Evolutionary conservation across 805 yeast genomes (phyloP), one percentile per base, ranked within the genome.

Genomic region (Metschnikowia cerradonensis): DNA sequence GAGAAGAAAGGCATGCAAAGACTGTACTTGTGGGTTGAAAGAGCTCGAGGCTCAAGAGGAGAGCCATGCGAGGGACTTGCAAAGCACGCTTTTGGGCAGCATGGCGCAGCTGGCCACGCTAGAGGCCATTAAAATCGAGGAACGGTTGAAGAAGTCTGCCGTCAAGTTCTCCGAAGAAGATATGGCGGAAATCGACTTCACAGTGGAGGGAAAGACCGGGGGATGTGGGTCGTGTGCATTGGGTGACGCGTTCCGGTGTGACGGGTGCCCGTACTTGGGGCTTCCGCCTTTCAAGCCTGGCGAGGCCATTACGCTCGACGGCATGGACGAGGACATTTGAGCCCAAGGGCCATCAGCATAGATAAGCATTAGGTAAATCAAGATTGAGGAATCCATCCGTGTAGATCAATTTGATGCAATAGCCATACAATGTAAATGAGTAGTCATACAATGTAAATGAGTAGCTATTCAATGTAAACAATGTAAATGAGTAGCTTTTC

Each of bases 211-310:
- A 38, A 92, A 92, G 64, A 86, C 96, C 11, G 97, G 97, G 33
- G 97, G 97, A 3, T 94, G 99, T 73, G 96, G 96, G 23, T 88
- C 96, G 10, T 94, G 99, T 72, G 84, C 98, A 0, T 77, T 94
- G 45, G 99, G 99, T 41, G 99, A 94, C 68, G 99, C 99, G 0
- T 94, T 94, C 73, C 78, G 99, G 64, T 94, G 99, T 68, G 96
- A 91, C 59, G 97, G 98, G 2, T 94, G 99, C 71, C 99, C 99
- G 37, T 94, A 85, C 70, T 73, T 94, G 58, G 99, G 99, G 0
- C 75, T 94, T 42, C 99, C 99, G 14, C 97, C 99, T 3, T 94
- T 94, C 79, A 90, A 90, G 70, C 99, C 98, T 1, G 99, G 99
- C 47, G 96, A 94, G 71, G 84, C 84, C 10, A 83, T 94, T 49